These are phyloP conservation scores for Ophiostoma himal-ulmi DNA, from an alignment of 2,329 filamentous ascomycete genomes.

Conservation along the genomic window DNA sequence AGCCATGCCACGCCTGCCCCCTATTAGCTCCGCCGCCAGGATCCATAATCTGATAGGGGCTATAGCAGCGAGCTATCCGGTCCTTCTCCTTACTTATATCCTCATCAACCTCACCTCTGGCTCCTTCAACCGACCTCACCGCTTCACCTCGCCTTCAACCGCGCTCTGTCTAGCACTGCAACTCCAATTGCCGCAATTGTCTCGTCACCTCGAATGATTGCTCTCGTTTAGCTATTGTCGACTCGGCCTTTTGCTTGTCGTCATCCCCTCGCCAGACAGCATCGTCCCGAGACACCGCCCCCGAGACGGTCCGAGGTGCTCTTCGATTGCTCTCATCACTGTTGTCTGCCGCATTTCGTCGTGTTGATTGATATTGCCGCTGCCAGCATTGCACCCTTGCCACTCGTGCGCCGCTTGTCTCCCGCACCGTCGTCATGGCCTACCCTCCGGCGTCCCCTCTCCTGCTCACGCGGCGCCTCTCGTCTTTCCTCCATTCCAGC, in stretches of 20 bases:
- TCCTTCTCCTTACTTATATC: slow-evolving; percentile 5
- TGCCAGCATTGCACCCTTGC: background rate
- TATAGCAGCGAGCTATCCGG: background rate
- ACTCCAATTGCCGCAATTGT: background rate
- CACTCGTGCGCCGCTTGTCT: slow-evolving; percentile 23
- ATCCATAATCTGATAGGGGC: background rate
- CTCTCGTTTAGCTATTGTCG: background rate
- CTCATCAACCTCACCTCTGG: background rate
- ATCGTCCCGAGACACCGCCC: background rate
- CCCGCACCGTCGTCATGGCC: slow-evolving; percentile 22
- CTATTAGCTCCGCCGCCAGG: background rate
- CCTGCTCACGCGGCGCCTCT: slow-evolving; percentile 61
- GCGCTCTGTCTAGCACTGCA: background rate
- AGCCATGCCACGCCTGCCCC: background rate
- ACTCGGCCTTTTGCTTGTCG: background rate
- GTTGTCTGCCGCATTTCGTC: background rate
- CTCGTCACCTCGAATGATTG: background rate
- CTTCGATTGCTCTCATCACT: background rate
- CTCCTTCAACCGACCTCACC: background rate
- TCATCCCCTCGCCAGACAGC: background rate
- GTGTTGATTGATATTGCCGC: background rate
- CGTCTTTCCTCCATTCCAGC: slow-evolving; percentile 54
- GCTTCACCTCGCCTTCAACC: background rate
- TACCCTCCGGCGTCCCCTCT: slow-evolving; percentile 49
- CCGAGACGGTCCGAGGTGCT: background rate